Percentiles rank a stretch among this genome's conserved stretches.
Evolutionary conservation across 2,329 filamentous ascomycete genomes (phyloP).

Genomic region (Arthrobotrys entomopaga): DNA sequence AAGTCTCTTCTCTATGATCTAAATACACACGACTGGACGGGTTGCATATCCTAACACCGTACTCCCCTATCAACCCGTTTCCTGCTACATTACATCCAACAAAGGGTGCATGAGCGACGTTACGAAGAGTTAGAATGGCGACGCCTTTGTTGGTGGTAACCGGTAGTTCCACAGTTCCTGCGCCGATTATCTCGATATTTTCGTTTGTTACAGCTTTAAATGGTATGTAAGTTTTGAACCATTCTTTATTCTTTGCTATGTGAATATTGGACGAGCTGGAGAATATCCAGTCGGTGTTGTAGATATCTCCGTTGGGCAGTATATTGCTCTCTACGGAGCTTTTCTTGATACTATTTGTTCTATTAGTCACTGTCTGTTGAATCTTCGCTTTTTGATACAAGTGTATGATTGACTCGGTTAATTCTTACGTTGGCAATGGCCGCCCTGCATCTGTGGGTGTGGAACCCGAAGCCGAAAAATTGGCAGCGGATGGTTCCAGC

Average conservation of each 20-base stretch:
- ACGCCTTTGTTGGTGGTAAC: conserved; percentile 29
- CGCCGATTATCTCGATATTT: conserved; percentile 20
- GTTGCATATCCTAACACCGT: background rate
- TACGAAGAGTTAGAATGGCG: conserved; percentile 26
- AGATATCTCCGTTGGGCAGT: conserved; percentile 20
- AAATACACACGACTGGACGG: background rate
- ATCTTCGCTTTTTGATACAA: too few relatives aligned
- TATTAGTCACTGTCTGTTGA: too few relatives aligned
- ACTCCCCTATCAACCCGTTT: background rate
- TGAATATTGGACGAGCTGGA: conserved; percentile 38
- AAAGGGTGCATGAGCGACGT: conserved; percentile 18
- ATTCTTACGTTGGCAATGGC: too few relatives aligned
- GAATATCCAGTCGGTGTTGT: conserved; percentile 39
- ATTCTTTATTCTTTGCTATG: conserved; percentile 28
- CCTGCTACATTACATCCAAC: conserved; percentile 8
- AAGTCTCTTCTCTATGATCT: background rate
- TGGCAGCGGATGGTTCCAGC: too few relatives aligned
- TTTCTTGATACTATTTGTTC: too few relatives aligned
- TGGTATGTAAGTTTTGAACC: conserved; percentile 33
- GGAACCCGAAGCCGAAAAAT: too few relatives aligned
- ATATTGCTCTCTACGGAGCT: background rate
- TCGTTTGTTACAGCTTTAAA: conserved; percentile 21
- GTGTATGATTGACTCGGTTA: too few relatives aligned
- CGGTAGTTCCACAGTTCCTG: conserved; percentile 36
- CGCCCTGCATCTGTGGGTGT: too few relatives aligned